A percentile compares a stretch with the other conserved stretches of the same genome.
These are phyloP conservation scores for Corynespora cassiicola DNA, from an alignment of 2,329 filamentous ascomycete genomes.

Conservation along the genomic window DNA sequence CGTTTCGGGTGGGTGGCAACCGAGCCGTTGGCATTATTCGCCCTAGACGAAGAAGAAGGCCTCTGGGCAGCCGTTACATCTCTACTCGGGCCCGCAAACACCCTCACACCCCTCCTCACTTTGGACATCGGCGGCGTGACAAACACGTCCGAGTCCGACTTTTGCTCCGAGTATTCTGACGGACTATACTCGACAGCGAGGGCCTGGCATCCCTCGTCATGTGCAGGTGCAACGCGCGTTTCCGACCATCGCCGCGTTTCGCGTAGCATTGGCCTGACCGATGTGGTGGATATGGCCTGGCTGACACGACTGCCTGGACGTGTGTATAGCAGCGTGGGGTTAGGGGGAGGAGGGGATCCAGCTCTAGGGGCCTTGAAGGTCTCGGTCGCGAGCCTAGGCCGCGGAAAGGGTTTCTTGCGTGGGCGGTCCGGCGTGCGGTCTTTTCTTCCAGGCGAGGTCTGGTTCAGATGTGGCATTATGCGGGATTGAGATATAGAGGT, in stretches of 20 bases:
- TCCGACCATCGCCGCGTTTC: no score
- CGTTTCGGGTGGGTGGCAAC: no score
- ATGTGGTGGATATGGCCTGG: neutral
- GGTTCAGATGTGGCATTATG: no score
- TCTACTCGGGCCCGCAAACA: no score
- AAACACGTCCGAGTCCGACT: neutral
- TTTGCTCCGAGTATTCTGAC: neutral
- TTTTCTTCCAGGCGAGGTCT: slow-evolving; percentile 9
- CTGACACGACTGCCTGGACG: neutral
- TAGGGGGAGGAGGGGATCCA: neutral
- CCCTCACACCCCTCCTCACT: no score
- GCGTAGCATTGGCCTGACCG: neutral
- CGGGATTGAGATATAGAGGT: slow-evolving; percentile 13
- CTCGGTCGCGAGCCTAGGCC: slow-evolving; percentile 25
- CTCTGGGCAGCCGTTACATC: no score
- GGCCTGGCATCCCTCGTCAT: no score
- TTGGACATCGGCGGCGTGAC: slow-evolving; percentile 1
- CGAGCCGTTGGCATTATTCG: no score
- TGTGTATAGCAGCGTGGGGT: no score
- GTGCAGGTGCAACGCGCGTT: no score
- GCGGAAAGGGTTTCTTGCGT: slow-evolving; percentile 9
- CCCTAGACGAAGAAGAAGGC: no score
- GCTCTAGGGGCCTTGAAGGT: slow-evolving; percentile 19
- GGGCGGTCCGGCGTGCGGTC: slow-evolving; percentile 5
- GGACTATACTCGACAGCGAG: neutral